These are phyloP conservation scores for Kodamaea hsintzibuensis DNA, from an alignment of 805 yeast species.

Conservation along the genomic window DNA sequence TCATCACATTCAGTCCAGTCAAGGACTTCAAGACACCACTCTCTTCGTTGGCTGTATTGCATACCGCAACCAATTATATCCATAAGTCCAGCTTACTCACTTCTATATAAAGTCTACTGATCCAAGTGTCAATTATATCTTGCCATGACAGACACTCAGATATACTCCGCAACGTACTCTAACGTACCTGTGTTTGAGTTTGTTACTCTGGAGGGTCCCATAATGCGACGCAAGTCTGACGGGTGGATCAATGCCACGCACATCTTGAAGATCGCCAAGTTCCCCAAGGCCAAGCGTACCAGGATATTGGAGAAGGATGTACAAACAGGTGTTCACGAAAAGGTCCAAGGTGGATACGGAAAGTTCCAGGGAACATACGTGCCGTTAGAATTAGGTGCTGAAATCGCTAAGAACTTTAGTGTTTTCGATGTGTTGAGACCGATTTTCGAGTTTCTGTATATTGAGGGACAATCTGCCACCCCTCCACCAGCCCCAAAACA, in stretches of 20 bases:
- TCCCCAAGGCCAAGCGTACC: slow-evolving; percentile 64
- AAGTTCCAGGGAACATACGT: slow-evolving; percentile 57
- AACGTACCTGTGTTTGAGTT: slow-evolving; percentile 71
- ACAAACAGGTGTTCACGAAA: slow-evolving; percentile 63
- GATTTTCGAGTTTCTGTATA: slow-evolving; percentile 27
- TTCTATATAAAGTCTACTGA: neutral
- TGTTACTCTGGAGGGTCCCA: slow-evolving; percentile 67
- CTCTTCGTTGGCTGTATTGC: neutral
- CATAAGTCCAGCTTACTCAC: neutral
- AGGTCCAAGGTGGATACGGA: slow-evolving; percentile 75
- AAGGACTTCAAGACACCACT: neutral
- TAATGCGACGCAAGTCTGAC: slow-evolving; percentile 65
- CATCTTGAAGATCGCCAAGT: slow-evolving; percentile 64
- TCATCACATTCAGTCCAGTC: neutral
- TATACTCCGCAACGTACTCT: slow-evolving; percentile 74
- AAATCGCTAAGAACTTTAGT: slow-evolving; percentile 40
- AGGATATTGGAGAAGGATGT: slow-evolving; percentile 65
- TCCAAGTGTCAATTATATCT: neutral
- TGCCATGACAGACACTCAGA: slow-evolving; percentile 18
- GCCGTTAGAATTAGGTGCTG: slow-evolving; percentile 42
- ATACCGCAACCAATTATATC: neutral
- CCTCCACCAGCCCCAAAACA: slow-evolving; percentile 52
- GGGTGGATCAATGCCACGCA: slow-evolving; percentile 74
- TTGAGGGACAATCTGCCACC: slow-evolving; percentile 39
- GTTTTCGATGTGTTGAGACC: slow-evolving; percentile 51